Base-by-base conservation (phyloP, 73 alveolate species). In the Breviolum minutum region DNA sequence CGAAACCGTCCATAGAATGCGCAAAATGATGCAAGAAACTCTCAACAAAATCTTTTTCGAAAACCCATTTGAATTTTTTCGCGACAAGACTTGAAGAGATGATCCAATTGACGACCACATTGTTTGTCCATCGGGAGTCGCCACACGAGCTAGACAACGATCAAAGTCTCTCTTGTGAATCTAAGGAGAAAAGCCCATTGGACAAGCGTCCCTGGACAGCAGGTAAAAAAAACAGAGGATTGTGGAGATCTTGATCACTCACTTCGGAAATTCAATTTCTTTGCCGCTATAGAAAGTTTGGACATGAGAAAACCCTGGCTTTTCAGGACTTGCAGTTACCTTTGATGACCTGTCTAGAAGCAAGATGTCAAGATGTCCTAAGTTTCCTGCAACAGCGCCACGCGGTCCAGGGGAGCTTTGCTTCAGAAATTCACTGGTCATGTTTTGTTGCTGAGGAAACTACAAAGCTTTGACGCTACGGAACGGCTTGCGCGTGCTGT, bases 401-500 rank as follows among this genome's bases (percentile, higher is more conserved):
- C 2, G 26, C 14, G 3, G 71, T n/a, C n/a, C 48, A 17, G 16
- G 14, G 7, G 26, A 32, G 2, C 9, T 48, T 29, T 40, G 29
- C 32, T 48, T 48, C 48, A 17, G 14, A 16, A 30, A 16, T 27
- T 22, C 1, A 0, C 64, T 29, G 64, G 64, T 9, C 87, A 7
- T 24, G 11, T 12, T 8, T 30, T 9, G 8, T 22, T 77, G 62
- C 64, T 77, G 64, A 89, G 96, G 96, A 77, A 64, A 66, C 63
- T 95, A 95, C 95, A 63, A 81, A 48, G 87, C 94, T 27, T 8
- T 66, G 63, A 95, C 99, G 40, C 85, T 95, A 40, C 87, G 63
- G 40, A 99, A 99, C 29, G 99, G 99, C 63, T 95, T 99, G 82
- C 99, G 95, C 61, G 96, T 91, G 85, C 85, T 99, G 24, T 87